Evolutionary conservation across 139 green algal genomes (phyloP).

Genomic region (Chlorella sp.): DNA sequence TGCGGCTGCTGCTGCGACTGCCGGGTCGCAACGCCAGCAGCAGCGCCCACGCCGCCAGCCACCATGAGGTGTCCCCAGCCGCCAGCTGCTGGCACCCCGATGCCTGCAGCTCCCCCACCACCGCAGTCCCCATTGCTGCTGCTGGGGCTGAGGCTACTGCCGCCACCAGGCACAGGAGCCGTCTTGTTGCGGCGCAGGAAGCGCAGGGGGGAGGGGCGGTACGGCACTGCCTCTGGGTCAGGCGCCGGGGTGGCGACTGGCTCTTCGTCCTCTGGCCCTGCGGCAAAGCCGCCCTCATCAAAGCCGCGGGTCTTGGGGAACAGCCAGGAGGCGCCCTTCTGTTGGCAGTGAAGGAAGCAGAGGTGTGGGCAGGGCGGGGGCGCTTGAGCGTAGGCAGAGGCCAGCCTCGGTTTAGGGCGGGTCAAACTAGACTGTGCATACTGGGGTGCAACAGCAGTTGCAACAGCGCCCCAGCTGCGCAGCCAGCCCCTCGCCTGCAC

Average conservation of each 20-base stretch:
- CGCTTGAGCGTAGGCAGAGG: too few relatives aligned
- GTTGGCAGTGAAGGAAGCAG: not conserved
- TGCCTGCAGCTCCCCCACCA: not conserved
- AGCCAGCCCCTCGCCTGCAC: too few relatives aligned
- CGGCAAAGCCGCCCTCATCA: not conserved
- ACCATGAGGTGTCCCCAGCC: not conserved
- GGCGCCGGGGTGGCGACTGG: not conserved
- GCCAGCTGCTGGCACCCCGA: not conserved
- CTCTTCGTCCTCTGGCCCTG: not conserved
- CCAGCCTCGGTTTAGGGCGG: too few relatives aligned
- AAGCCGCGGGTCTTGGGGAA: conserved; percentile 14
- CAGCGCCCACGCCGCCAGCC: not conserved
- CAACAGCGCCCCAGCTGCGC: too few relatives aligned
- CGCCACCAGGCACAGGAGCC: not conserved
- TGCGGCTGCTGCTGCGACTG: not conserved
- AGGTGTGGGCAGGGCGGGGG: not conserved
- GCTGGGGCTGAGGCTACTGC: not conserved
- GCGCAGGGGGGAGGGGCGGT: conserved; percentile 1
- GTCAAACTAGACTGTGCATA: too few relatives aligned
- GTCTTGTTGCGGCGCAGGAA: conserved; percentile 40
- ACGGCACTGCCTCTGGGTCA: not conserved
- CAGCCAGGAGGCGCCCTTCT: conserved; percentile 33
- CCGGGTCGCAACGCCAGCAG: not conserved
- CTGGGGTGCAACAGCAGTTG: too few relatives aligned
- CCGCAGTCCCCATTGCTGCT: not conserved